Conservation (phyloP, 768 basidiomycete genomes). For the Paxillus rubicundulus region DNA sequence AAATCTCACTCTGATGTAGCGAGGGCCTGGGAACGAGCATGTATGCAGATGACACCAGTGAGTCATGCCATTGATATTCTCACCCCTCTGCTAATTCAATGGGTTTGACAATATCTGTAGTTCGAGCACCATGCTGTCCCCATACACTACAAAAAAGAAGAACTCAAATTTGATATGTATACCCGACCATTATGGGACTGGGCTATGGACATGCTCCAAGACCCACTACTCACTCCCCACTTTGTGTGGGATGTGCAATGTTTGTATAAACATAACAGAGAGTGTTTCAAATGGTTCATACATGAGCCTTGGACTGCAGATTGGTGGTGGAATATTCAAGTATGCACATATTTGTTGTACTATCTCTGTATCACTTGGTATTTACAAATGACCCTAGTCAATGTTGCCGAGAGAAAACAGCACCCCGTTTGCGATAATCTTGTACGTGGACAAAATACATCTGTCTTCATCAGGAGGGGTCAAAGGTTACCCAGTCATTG, state of each 20-base stretch:
- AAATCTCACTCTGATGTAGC: neutral
- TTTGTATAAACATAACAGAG: too few relatives aligned
- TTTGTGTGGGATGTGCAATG: too few relatives aligned
- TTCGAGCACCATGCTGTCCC: neutral
- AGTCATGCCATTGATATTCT: neutral
- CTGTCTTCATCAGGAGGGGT: slow-evolving; percentile 12
- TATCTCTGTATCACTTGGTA: too few relatives aligned
- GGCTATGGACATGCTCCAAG: too few relatives aligned
- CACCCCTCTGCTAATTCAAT: neutral
- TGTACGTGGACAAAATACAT: slow-evolving; percentile 20
- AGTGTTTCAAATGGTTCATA: slow-evolving; percentile 4
- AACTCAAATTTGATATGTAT: neutral
- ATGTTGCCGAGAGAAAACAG: neutral
- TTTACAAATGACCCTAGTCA: neutral
- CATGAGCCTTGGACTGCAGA: slow-evolving; percentile 11
- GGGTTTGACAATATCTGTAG: neutral
- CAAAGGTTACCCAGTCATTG: slow-evolving; percentile 21
- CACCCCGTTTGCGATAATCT: slow-evolving; percentile 2
- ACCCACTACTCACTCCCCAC: too few relatives aligned
- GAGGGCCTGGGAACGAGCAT: neutral
- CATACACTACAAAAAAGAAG: neutral
- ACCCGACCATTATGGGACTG: too few relatives aligned
- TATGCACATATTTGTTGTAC: too few relatives aligned
- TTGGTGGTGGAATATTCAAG: slow-evolving; percentile 11
- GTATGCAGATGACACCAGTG: neutral